Evolutionary conservation across 176 grass and related monocot genomes (phyloP), one percentile per base, ranked within the genome.

Genomic region (Puya raimondii): DNA sequence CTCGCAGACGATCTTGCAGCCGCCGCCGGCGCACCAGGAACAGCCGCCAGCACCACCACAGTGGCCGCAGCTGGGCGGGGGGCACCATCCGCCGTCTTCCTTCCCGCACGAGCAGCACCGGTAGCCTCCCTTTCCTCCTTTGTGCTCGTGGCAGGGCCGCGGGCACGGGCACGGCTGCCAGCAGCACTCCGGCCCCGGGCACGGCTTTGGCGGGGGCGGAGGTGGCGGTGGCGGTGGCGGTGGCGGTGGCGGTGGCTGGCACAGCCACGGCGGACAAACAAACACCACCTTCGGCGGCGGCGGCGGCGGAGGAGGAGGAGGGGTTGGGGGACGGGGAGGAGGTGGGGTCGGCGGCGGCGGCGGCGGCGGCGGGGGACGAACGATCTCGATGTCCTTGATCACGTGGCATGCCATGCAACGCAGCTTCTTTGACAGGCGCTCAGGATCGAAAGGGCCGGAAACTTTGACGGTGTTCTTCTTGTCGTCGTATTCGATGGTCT

Each of bases 201-300:
- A 16, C 52, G 4, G 52, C 52, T n/a, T n/a, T n/a, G 53, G 14
- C 12, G 11, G 65, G 53, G 1, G 83, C 66, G 27, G 23, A 76
- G 12, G 81, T 42, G 70, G 76, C 4, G 74, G 76, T 10, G 88
- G 78, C 3, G 76, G 85, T 50, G 82, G 85, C 0, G 85, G 80
- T 0, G 77, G 72, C 21, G 70, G 23, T 48, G 76, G 17, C 1
- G 26, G 26, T 0, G 26, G 16, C 16, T 4, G 52, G 4, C n/a
- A n/a, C n/a, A n/a, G n/a, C n/a, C n/a, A n/a, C n/a, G n/a, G n/a
- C n/a, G n/a, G n/a, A n/a, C n/a, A n/a, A n/a, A n/a, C n/a, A n/a
- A n/a, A n/a, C n/a, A n/a, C n/a, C n/a, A n/a, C n/a, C n/a, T n/a
- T n/a, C n/a, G 52, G 52, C 0, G 11, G 10, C 0, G 14, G 14